Conservation (phyloP, 768 basidiomycete genomes). For the Russula abietina region DNA sequence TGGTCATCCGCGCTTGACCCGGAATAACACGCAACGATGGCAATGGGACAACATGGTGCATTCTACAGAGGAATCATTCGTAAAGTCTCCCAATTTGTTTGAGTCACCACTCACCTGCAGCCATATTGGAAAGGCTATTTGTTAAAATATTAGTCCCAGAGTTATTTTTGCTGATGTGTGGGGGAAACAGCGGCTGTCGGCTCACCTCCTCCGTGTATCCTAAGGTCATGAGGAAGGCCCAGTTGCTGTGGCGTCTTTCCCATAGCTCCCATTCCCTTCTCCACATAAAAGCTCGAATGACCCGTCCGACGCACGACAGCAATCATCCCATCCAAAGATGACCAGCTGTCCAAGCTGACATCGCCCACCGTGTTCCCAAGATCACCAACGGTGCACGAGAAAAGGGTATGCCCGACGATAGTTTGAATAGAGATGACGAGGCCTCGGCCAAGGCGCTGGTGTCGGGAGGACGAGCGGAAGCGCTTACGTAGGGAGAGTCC, state of each 20-base stretch:
- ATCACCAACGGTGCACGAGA: constrained; percentile 81
- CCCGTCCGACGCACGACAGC: constrained; percentile 73
- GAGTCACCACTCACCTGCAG: constrained; percentile 49
- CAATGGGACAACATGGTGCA: constrained; percentile 78
- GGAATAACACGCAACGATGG: constrained; percentile 70
- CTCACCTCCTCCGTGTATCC: constrained; percentile 74
- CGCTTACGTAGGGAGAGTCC: constrained; percentile 76
- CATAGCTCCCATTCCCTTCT: constrained; percentile 81
- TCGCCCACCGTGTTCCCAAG: constrained; percentile 62
- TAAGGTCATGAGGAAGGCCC: constrained; percentile 58
- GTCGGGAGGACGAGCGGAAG: constrained; percentile 67
- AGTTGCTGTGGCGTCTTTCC: constrained; percentile 69
- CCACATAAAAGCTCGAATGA: constrained; percentile 80
- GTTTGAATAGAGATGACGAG: constrained; percentile 76
- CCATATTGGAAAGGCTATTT: constrained; percentile 77
- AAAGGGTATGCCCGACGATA: constrained; percentile 70
- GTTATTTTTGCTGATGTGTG: background rate
- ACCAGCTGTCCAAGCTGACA: constrained; percentile 78
- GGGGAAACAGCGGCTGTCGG: constrained; percentile 15
- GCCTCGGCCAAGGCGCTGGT: constrained; percentile 65
- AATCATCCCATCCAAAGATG: constrained; percentile 71
- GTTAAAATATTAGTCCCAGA: background rate
- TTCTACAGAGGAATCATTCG: constrained; percentile 42
- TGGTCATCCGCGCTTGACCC: constrained; percentile 80
- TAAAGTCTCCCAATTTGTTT: background rate